Evolutionary conservation across 163 green algal genomes (phyloP), one percentile per base, ranked within the genome.

Genomic region (Scenedesmus sp.): DNA sequence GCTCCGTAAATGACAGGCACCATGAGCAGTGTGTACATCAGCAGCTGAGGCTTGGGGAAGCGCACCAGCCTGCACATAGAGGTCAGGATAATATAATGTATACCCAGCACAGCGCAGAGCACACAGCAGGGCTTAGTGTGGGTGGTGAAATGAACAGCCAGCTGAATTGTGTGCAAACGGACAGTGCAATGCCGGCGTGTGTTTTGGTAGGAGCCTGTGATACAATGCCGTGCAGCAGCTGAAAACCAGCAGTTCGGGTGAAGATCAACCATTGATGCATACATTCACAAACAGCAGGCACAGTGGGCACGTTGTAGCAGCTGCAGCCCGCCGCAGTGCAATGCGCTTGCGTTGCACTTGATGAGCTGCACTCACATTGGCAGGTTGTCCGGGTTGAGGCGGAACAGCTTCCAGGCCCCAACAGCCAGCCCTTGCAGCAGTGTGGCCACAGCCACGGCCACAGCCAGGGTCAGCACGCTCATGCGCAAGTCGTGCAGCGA

Each of bases 11-110:
- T 73, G 4, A 92, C 88, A 1, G 88, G 88, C 1, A 88, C 62
- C 60, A 88, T 70, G 60, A 92, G 62, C 46, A 92, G 64, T 10
- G 79, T 83, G 46, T 92, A 88, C 34, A 67, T 57, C 5, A 88
- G 55, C 4, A 92, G 57, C 81, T 92, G 88, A 1, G 88, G 88
- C 52, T 92, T 92, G 34, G 88, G 88, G 60, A 81, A 88, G 2
- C 81, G 52, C 46, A 92, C 9, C 57, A 92, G 52, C 60, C 88
- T 92, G 88, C 46, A 18, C 3, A 15, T 5, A 16, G 55, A 86
- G 55, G 3, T 74, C 46, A 57, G 55, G 56, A 4, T 74, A 2
- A 15, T 52, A 16, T 46, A 46, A 20, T 12, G 23, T 52, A 20
- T 20, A 52, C 16, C 16, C 76, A 20, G 16, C 16, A 52, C 10